Evolutionary conservation across 2,329 filamentous ascomycete species (phyloP), one percentile per base, ranked within the genome.

Genomic region (Cordyceps fumosorosea): DNA sequence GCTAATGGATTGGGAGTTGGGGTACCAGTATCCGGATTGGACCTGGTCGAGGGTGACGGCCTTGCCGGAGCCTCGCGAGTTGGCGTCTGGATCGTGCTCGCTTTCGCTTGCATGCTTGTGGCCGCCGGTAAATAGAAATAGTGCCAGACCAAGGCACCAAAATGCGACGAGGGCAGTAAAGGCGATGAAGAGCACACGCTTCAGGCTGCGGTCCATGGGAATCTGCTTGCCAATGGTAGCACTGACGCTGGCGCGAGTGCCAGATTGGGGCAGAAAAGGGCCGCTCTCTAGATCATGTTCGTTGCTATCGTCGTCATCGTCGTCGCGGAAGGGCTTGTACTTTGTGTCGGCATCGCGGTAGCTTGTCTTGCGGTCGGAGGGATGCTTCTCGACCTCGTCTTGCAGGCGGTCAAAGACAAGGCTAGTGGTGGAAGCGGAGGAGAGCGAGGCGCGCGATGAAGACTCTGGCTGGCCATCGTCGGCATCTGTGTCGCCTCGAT

Each of bases 381-480:
- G 59, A 20, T 70, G 67, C 68, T 75, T 75, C 63, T 77, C 74
- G 62, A 67, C 70, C 72, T 79, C 71, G 71, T 90, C 87, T 68
- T 84, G 82, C 66, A 93, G 82, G 65, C 88, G 85, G 67, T 95
- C 90, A 71, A 95, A 90, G 60, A 95, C 85, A 16, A 95, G 80
- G 68, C 90, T 93, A 4, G 89, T 92, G 12, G 90, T 93, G 40
- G 90, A 95, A n/a, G 86, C 87, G 47, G 88, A 89, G n/a, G 89
- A 90, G 52, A 84, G 74, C 3, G 90, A 91, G 65, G 82, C 82
- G 69, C 75, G 75, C 60, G 84, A 85, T 64, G 73, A 55, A 5
- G 62, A 56, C 77, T 77, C 42, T 29, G 42, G 44, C 47, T 57
- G 60, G 8, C 48, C 50, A 26, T 60, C 29, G 58, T 51, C 50